Evolutionary conservation across 371 early-diverging fungal species (phyloP).

Genomic region (Mortierella sp.): DNA sequence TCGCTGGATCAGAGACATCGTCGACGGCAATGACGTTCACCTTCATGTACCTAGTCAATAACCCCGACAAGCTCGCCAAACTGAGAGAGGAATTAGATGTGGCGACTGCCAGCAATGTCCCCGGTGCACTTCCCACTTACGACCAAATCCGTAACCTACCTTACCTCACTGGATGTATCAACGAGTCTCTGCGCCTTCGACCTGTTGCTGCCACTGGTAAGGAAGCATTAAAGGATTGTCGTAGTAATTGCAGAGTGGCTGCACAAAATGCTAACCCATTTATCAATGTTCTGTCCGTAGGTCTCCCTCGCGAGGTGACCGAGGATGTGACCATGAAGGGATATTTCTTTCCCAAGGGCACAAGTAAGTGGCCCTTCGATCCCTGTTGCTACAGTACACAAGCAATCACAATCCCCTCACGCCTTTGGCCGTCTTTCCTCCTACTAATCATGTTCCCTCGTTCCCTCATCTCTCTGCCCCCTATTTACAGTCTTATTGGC

Average conservation of each 20-base stretch:
- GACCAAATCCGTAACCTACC: slow-evolving; percentile 40
- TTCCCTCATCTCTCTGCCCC: too few relatives aligned
- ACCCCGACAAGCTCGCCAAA: slow-evolving; percentile 16
- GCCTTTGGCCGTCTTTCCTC: too few relatives aligned
- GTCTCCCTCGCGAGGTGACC: slow-evolving; percentile 38
- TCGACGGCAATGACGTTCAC: slow-evolving; percentile 44
- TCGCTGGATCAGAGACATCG: slow-evolving; percentile 51
- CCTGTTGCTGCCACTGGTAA: slow-evolving; percentile 52
- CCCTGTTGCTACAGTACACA: too few relatives aligned
- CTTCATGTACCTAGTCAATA: slow-evolving; percentile 36
- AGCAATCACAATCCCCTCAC: too few relatives aligned
- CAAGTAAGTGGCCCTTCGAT: slow-evolving; percentile 26
- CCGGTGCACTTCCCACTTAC: slow-evolving; percentile 28
- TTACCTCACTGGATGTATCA: slow-evolving; percentile 42
- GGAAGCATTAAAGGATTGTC: too few relatives aligned
- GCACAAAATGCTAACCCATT: not conserved
- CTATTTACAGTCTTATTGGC: slow-evolving; percentile 30
- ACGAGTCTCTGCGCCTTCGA: slow-evolving; percentile 45
- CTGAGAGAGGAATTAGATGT: slow-evolving; percentile 30
- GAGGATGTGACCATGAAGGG: slow-evolving; percentile 25
- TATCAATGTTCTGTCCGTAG: slow-evolving; percentile 1
- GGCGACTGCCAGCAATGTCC: slow-evolving; percentile 31
- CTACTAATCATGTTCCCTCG: too few relatives aligned
- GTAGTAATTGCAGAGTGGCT: not conserved
- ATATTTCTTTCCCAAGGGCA: slow-evolving; percentile 29